Conservation (phyloP, 371 early-diverging fungal species). For the Capillidium heterosporum region DNA sequence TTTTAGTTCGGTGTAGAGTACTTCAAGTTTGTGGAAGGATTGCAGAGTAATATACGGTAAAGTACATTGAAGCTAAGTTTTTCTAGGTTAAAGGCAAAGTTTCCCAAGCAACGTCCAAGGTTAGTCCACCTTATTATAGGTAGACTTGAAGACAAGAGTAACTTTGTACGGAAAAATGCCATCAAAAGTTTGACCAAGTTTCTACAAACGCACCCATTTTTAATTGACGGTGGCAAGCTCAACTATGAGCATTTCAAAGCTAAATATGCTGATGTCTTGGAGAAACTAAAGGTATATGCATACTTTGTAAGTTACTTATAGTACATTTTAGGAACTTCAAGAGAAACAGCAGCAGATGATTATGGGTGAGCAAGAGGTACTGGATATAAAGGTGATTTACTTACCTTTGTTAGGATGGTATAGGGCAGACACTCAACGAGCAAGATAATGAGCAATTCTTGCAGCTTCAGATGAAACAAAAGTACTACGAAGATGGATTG, state of each 20-base stretch:
- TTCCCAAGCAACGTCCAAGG: conserved; percentile 62
- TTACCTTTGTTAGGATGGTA: conserved; percentile 3
- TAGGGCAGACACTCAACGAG: conserved; percentile 9
- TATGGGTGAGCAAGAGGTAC: conserved; percentile 10
- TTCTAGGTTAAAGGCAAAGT: conserved; percentile 26
- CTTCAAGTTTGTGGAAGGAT: conserved; percentile 69
- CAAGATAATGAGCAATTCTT: conserved; percentile 8
- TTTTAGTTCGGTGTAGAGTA: conserved; percentile 65
- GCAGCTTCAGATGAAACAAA: conserved; percentile 37
- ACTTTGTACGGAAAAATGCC: conserved; percentile 72
- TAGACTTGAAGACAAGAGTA: conserved; percentile 78
- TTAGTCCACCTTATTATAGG: conserved; percentile 48
- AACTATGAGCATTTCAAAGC: conserved; percentile 40
- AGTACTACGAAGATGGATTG: conserved; percentile 75
- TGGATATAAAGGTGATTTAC: conserved; percentile 10
- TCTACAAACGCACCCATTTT: conserved; percentile 75
- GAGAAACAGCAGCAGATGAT: conserved; percentile 4
- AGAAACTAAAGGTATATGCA: conserved; percentile 36
- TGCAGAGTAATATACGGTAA: conserved; percentile 33
- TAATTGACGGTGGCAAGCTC: conserved; percentile 69
- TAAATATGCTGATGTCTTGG: conserved; percentile 32
- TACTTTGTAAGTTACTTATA: conserved; percentile 4
- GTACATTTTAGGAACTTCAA: not conserved
- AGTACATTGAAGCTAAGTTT: not conserved
- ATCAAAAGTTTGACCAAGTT: conserved; percentile 59